Percentiles rank a stretch among this genome's conserved stretches.
phyloP scores from a whole-genome alignment of 768 basidiomycete species.

The Kwoniella europaea region DNA sequence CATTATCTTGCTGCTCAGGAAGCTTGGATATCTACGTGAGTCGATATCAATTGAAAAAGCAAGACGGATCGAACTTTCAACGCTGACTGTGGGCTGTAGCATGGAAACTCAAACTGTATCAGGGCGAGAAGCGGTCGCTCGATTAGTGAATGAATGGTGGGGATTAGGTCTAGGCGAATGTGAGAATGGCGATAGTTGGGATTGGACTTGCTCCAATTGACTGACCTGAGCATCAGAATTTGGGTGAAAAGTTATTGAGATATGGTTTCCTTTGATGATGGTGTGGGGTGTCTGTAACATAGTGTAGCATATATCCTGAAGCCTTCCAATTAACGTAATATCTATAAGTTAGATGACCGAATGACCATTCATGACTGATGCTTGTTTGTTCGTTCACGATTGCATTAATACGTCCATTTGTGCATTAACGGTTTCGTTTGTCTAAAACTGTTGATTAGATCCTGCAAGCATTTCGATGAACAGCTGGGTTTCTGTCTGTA shows the following conservation, averaged over 20 bases:
- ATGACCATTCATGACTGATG: not conserved
- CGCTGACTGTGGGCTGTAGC: too few relatives aligned
- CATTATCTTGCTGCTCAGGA: conserved; percentile 94
- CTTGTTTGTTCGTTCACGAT: too few relatives aligned
- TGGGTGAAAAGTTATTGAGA: too few relatives aligned
- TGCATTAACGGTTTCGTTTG: too few relatives aligned
- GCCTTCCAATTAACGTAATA: too few relatives aligned
- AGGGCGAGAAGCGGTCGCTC: conserved; percentile 79
- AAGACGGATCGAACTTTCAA: too few relatives aligned
- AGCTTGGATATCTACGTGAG: conserved; percentile 65
- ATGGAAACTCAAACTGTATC: conserved; percentile 85
- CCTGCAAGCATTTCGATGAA: not conserved
- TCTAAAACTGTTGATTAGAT: too few relatives aligned
- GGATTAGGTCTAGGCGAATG: conserved; percentile 70
- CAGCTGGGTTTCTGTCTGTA: not conserved
- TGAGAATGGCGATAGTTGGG: conserved; percentile 68
- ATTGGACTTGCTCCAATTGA: conserved; percentile 62
- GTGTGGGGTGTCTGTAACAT: too few relatives aligned
- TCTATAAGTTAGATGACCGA: not conserved
- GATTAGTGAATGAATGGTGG: conserved; percentile 76
- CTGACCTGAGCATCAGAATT: not conserved
- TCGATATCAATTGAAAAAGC: too few relatives aligned
- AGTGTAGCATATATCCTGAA: too few relatives aligned
- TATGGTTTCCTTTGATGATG: too few relatives aligned
- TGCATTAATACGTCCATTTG: too few relatives aligned